These are phyloP conservation scores for Corymbia maculata DNA, from an alignment of 345 rosid genomes.

Conservation along the genomic window DNA sequence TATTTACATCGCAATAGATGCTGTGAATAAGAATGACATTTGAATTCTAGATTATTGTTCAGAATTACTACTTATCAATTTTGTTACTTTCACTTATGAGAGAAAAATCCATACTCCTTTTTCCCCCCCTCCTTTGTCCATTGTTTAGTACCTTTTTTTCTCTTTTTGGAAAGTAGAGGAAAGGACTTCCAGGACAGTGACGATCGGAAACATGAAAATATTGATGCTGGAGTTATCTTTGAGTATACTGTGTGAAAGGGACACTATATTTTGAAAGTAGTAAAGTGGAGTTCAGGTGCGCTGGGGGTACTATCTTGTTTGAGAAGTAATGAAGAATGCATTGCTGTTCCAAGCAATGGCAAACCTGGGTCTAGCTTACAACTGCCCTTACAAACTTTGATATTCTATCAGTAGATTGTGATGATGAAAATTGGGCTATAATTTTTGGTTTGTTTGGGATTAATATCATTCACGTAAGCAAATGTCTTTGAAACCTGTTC, in stretches of 20 bases:
- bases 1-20: neutral
- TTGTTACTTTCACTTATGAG: neutral
- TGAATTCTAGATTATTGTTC: neutral
- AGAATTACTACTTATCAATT: neutral
- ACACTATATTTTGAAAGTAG: neutral
- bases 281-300: neutral
- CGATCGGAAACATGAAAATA: neutral
- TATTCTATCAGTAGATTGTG: neutral
- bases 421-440: neutral
- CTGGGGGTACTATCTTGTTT: neutral
- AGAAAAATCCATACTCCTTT: neutral
- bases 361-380: neutral
- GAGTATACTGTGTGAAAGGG: neutral
- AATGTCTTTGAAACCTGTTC: neutral
- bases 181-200: neutral
- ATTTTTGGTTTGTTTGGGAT: neutral
- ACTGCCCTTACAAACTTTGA: neutral
- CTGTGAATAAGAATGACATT: neutral
- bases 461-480: neutral
- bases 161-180: neutral
- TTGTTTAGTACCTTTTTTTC: neutral
- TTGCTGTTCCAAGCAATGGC: neutral
- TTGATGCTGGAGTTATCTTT: neutral
- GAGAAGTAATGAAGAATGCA: neutral
- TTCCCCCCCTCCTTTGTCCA: neutral